Evolutionary conservation across 257 asterid species (phyloP).

Genomic region (Solanum etuberosum): DNA sequence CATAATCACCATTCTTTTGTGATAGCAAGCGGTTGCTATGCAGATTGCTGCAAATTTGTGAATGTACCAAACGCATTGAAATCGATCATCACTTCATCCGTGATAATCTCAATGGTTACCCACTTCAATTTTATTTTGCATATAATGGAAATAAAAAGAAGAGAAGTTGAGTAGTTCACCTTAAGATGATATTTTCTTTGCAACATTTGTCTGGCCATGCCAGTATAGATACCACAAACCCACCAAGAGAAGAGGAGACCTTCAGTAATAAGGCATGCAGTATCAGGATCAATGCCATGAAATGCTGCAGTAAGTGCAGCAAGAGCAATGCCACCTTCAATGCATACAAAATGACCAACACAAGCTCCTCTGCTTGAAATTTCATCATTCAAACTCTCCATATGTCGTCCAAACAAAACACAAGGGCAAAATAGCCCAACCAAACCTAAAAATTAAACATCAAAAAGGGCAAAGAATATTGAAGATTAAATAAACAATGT

Average conservation of each 20-base stretch:
- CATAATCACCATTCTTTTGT: not conserved
- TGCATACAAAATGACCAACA: slow-evolving; percentile 44
- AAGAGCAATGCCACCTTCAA: slow-evolving; percentile 71
- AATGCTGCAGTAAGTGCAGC: slow-evolving; percentile 62
- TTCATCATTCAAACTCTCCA: slow-evolving; percentile 50
- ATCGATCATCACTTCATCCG: not conserved
- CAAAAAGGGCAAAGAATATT: not conserved
- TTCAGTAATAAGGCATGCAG: slow-evolving; percentile 53
- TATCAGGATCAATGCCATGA: slow-evolving; percentile 63
- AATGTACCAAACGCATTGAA: not conserved
- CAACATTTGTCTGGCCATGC: slow-evolving; percentile 69
- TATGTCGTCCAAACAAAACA: slow-evolving; percentile 54
- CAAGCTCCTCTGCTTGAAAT: slow-evolving; percentile 46
- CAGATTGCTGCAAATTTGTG: not conserved
- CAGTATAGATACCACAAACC: slow-evolving; percentile 77
- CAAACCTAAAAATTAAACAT: slow-evolving; percentile 5
- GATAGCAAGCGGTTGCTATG: not conserved
- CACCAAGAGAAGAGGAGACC: slow-evolving; percentile 82
- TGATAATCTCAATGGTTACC: not conserved
- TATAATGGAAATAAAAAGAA: not conserved
- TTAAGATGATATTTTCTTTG: slow-evolving; percentile 69
- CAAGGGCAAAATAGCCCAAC: slow-evolving; percentile 70
- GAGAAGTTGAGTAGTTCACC: slow-evolving; percentile 15
- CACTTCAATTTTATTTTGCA: no score
- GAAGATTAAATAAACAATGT: no score